These are phyloP conservation scores for Phialophora macrospora DNA, from an alignment of 2,329 filamentous ascomycete genomes.

Conservation along the genomic window DNA sequence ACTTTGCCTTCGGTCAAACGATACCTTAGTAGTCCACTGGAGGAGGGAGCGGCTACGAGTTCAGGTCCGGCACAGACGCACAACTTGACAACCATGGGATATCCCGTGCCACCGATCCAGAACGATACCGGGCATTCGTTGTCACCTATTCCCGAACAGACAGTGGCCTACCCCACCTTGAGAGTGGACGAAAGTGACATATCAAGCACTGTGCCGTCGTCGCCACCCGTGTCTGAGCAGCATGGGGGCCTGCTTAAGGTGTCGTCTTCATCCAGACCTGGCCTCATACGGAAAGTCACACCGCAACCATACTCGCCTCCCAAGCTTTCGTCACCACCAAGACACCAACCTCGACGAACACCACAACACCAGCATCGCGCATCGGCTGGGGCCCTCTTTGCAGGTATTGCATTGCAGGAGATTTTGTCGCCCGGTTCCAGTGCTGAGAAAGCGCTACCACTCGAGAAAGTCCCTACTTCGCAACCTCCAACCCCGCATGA, in stretches of 20 bases:
- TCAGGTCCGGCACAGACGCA: not conserved
- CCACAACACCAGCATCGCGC: constrained; percentile 31
- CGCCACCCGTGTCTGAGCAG: constrained; percentile 32
- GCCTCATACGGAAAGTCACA: constrained; percentile 33
- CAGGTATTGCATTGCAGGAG: constrained; percentile 34
- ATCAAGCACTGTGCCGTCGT: constrained; percentile 37
- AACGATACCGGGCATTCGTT: not conserved
- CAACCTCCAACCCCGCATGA: not conserved
- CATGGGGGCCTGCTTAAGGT: constrained; percentile 25
- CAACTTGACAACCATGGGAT: not conserved
- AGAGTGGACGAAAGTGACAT: constrained; percentile 33
- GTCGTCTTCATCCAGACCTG: constrained; percentile 21
- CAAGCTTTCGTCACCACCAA: constrained; percentile 36
- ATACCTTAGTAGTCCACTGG: constrained; percentile 27
- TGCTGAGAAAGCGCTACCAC: constrained; percentile 16
- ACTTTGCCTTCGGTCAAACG: constrained; percentile 56
- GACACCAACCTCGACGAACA: constrained; percentile 38
- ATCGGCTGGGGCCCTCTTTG: constrained; percentile 29
- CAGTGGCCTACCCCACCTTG: constrained; percentile 10
- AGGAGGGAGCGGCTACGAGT: not conserved
- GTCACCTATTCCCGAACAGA: not conserved
- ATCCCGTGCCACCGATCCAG: not conserved
- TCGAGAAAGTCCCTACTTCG: constrained; percentile 23
- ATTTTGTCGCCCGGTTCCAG: constrained; percentile 31
- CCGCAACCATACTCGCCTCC: constrained; percentile 37